Evolutionary conservation across 495 filamentous ascomycete species (phyloP).

Genomic region (Venustampulla echinocandica): DNA sequence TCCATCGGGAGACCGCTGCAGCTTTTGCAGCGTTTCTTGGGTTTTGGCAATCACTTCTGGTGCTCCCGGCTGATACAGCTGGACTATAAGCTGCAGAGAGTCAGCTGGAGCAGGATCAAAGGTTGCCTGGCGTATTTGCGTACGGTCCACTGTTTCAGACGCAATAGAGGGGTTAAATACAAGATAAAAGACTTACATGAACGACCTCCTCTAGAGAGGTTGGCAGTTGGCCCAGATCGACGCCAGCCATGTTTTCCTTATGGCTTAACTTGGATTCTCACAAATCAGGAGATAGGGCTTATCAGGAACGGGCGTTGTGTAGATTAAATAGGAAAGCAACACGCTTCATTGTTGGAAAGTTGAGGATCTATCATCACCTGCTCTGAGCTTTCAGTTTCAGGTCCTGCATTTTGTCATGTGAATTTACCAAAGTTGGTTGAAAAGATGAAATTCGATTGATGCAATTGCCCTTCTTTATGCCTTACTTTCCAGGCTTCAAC

Average conservation of each 20-base stretch:
- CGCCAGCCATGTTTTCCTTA: conserved; percentile 15
- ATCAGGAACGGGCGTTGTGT: conserved; percentile 1
- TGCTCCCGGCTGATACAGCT: conserved; percentile 63
- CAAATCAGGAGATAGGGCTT: background rate
- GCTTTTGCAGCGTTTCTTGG: conserved; percentile 63
- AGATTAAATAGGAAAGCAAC: background rate
- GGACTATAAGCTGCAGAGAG: conserved; percentile 43
- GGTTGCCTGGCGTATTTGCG: background rate
- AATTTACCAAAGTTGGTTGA: background rate
- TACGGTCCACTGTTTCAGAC: background rate
- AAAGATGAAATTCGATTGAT: background rate
- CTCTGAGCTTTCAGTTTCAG: background rate
- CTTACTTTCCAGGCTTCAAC: background rate
- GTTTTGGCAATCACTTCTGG: conserved; percentile 54
- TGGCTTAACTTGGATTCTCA: background rate
- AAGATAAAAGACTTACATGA: conserved; percentile 25
- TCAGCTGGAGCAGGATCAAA: background rate
- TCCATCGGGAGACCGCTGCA: conserved; percentile 70
- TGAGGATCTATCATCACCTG: background rate
- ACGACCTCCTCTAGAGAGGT: conserved; percentile 34
- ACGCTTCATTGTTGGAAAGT: background rate
- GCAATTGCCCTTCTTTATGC: background rate
- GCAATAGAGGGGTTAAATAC: background rate
- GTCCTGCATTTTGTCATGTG: background rate
- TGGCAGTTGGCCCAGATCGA: conserved; percentile 19